Percentiles rank a stretch among this genome's conserved stretches.
Evolutionary conservation across 1,284 basidiomycete genomes (phyloP).

Genomic region (Veloporphyrellus conicus): DNA sequence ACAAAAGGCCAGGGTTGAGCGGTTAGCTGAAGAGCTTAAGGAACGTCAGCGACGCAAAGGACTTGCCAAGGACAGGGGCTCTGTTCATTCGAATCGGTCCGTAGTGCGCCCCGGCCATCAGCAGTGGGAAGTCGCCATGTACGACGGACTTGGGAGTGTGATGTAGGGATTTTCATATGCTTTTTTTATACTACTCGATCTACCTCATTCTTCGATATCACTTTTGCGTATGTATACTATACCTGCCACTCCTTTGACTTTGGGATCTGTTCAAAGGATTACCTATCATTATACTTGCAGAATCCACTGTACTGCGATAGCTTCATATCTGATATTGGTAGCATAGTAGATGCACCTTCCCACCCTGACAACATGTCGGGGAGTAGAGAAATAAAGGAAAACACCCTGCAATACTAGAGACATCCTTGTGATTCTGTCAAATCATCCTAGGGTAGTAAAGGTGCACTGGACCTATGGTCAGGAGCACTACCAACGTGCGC

Average conservation of each 20-base stretch:
- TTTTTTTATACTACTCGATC: conserved; percentile 13
- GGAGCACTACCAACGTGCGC: not conserved
- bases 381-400: not conserved
- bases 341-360: conserved; percentile 10
- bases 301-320: conserved; percentile 29
- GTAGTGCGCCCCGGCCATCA: conserved; percentile 14
- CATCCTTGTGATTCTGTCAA: not conserved
- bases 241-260: conserved; percentile 14
- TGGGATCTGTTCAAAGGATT: conserved; percentile 9
- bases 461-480: conserved; percentile 1
- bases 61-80: conserved; percentile 29
- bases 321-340: conserved; percentile 9
- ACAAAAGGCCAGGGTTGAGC: conserved; percentile 38
- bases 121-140: conserved; percentile 32
- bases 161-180: conserved; percentile 17
- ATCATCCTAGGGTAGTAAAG: not conserved
- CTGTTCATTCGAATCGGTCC: conserved; percentile 27
- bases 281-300: conserved; percentile 33
- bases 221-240: conserved; percentile 9
- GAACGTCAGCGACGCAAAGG: conserved; percentile 31
- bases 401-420: not conserved
- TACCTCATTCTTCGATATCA: conserved; percentile 9
- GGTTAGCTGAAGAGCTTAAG: conserved; percentile 42
- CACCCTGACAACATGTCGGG: conserved; percentile 1
- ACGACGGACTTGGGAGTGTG: conserved; percentile 27